phyloP scores from a whole-genome alignment of 495 filamentous ascomycete species.

The Talaromyces wortmannii region DNA sequence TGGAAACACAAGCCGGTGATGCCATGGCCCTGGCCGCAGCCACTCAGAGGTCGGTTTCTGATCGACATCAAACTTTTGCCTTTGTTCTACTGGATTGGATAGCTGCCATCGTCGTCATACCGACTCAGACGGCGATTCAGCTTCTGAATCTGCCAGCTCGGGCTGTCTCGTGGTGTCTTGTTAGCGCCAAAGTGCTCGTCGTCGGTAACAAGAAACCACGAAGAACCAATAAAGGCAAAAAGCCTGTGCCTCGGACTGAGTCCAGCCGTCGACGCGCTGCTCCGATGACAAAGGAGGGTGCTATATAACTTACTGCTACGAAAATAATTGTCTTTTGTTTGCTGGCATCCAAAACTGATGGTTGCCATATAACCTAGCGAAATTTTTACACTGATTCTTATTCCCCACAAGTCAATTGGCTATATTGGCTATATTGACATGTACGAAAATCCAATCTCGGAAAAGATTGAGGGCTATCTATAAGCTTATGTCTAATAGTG shows the following conservation, averaged over 20 bases:
- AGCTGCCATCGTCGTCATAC: slow-evolving; percentile 3
- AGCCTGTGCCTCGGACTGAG: neutral
- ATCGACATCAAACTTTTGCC: slow-evolving; percentile 1
- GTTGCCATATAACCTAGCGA: too few species aligned
- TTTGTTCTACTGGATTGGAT: slow-evolving; percentile 4
- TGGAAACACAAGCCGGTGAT: slow-evolving; percentile 67
- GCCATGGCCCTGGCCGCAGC: slow-evolving; percentile 73
- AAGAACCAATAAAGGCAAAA: neutral
- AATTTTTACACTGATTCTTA: too few species aligned
- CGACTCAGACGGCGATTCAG: neutral
- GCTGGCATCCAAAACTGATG: neutral
- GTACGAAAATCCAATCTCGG: too few species aligned
- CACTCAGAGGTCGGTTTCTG: slow-evolving; percentile 45
- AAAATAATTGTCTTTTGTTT: neutral
- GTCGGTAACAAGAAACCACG: neutral
- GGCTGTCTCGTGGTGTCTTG: slow-evolving; percentile 12
- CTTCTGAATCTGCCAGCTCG: slow-evolving; percentile 12
- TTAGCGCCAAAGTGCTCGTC: neutral
- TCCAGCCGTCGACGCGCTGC: neutral
- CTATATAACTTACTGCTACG: neutral
- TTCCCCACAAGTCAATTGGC: too few species aligned
- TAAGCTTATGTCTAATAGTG: too few species aligned
- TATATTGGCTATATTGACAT: too few species aligned
- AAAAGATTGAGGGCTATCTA: too few species aligned
- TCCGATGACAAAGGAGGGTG: neutral